These are phyloP conservation scores for Citrullus amarus DNA, from an alignment of 306 rosid genomes.

Conservation along the genomic window DNA sequence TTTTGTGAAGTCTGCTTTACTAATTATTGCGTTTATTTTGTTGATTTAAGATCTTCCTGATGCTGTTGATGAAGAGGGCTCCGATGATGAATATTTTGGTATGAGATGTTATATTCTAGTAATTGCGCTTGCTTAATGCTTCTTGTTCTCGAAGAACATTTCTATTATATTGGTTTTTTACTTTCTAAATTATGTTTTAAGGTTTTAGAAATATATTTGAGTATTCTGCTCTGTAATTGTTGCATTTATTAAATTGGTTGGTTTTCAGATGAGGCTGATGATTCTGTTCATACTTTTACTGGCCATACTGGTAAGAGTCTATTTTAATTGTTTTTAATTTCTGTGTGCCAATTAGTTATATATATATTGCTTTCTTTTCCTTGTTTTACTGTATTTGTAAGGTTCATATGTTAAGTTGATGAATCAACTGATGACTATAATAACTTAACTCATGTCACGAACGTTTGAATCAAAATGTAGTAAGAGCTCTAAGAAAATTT, in stretches of 20 bases:
- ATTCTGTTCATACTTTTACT: conserved; percentile 60
- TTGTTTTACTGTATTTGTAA: background rate
- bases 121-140: background rate
- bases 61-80: conserved; percentile 23
- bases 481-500: background rate
- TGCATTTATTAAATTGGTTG: background rate
- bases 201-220: background rate
- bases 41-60: conserved; percentile 40
- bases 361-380: background rate
- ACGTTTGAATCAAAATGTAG: background rate
- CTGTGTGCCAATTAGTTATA: background rate
- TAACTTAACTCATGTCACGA: background rate
- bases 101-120: background rate
- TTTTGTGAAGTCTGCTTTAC: background rate
- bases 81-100: conserved; percentile 30
- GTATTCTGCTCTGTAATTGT: background rate
- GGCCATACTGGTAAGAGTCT: conserved; percentile 58
- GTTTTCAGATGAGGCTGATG: conserved; percentile 58
- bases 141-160: background rate
- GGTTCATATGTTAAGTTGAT: background rate
- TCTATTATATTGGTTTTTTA: background rate
- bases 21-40: background rate
- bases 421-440: background rate
- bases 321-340: background rate
- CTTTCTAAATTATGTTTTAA: background rate